Percentiles rank a stretch among this genome's conserved stretches.
These are phyloP conservation scores for Eleusine coracana DNA, from an alignment of 176 grass and related monocot species.

Conservation along the genomic window DNA sequence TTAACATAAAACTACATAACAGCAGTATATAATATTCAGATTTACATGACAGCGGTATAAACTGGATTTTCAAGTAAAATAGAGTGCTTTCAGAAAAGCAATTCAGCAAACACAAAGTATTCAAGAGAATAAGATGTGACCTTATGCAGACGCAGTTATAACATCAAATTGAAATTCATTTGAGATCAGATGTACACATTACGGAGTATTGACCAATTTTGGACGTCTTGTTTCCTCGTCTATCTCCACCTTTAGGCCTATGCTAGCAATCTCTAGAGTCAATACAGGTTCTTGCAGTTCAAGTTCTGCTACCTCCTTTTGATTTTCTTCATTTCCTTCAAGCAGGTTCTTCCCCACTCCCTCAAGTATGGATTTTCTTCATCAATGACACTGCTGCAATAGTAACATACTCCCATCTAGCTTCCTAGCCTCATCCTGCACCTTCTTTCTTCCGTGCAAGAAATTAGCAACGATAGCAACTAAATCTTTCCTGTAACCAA, in stretches of 20 bases:
- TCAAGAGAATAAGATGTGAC: neutral
- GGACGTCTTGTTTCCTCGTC: constrained; percentile 65
- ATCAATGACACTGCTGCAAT: constrained; percentile 90
- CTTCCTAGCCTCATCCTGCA: constrained; percentile 78
- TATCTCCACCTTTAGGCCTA: constrained; percentile 82
- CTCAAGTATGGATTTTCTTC: constrained; percentile 87
- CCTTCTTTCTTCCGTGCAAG: constrained; percentile 66
- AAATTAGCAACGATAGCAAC: constrained; percentile 78
- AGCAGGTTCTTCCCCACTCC: constrained; percentile 96
- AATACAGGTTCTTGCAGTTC: constrained; percentile 78
- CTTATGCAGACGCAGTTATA: constrained; percentile 1
- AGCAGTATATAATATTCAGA: neutral
- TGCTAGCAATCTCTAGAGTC: constrained; percentile 67
- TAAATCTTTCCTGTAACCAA: constrained; percentile 83
- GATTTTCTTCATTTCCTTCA: constrained; percentile 84
- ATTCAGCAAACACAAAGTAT: neutral
- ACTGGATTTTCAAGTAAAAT: neutral
- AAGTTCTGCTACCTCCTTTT: constrained; percentile 68
- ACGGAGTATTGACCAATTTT: constrained; percentile 82
- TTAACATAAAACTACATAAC: neutral
- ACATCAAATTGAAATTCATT: constrained; percentile 4
- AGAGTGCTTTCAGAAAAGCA: neutral
- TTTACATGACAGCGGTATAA: constrained; percentile 1
- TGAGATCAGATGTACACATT: constrained; percentile 40
- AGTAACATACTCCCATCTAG: constrained; percentile 62